Conservation (phyloP, 2,329 filamentous ascomycete genomes). For the Paraphaeosphaeria minitans region DNA sequence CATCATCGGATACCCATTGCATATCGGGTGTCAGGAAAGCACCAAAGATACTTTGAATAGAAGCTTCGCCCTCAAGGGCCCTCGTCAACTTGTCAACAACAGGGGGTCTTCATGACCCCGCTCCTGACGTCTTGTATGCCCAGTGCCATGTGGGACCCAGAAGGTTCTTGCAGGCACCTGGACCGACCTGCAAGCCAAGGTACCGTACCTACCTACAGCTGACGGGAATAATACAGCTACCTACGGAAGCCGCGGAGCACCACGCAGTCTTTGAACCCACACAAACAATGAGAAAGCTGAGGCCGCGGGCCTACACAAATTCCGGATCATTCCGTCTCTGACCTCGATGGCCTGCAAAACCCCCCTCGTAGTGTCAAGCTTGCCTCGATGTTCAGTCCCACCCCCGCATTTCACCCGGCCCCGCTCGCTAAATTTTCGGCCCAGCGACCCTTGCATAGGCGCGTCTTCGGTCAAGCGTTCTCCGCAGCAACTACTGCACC, state of each 20-base stretch:
- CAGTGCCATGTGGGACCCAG: neutral
- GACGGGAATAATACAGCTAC: neutral
- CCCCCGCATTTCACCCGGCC: conserved; percentile 9
- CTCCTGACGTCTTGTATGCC: conserved; percentile 1
- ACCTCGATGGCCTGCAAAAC: neutral
- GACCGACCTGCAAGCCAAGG: neutral
- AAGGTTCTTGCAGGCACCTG: neutral
- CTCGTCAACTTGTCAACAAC: neutral
- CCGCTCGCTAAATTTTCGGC: conserved; percentile 24
- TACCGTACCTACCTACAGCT: too few species aligned
- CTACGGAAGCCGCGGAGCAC: neutral
- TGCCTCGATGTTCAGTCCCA: conserved; percentile 1
- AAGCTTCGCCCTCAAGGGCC: neutral
- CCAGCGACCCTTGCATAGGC: conserved; percentile 5
- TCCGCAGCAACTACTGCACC: conserved; percentile 38
- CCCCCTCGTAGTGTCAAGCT: neutral
- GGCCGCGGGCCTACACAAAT: neutral
- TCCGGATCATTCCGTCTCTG: neutral
- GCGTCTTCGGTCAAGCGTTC: conserved; percentile 4
- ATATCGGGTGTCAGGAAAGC: conserved; percentile 7
- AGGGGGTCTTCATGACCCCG: conserved; percentile 5
- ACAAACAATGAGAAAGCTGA: neutral
- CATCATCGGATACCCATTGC: conserved; percentile 13
- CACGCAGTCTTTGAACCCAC: neutral
- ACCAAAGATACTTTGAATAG: conserved; percentile 5